These are phyloP conservation scores for Metarhizium guizhouense DNA, from an alignment of 2,329 filamentous ascomycete species.

Conservation along the genomic window DNA sequence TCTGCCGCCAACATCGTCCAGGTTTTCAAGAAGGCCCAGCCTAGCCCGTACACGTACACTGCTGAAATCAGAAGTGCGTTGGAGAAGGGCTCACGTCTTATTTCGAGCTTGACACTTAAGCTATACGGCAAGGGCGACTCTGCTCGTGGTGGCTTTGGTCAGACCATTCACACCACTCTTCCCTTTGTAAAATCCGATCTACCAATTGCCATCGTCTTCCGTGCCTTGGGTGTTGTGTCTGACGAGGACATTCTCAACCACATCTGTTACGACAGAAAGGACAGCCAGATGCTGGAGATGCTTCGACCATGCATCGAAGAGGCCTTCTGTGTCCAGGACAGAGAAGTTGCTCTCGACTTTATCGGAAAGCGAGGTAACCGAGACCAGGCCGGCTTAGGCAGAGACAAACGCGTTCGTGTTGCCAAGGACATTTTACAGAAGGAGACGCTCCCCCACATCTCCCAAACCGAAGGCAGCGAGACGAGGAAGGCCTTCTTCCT, in stretches of 20 bases:
- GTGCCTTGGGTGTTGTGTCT: slow-evolving; percentile 88
- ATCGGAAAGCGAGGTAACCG: slow-evolving; percentile 84
- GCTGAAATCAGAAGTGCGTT: slow-evolving; percentile 95
- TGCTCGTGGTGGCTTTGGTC: slow-evolving; percentile 67
- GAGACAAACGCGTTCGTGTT: slow-evolving; percentile 84
- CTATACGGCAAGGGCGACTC: slow-evolving; percentile 78
- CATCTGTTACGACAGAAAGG: slow-evolving; percentile 91
- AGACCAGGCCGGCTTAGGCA: slow-evolving; percentile 52
- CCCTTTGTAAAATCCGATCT: slow-evolving; percentile 93
- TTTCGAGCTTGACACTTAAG: slow-evolving; percentile 88
- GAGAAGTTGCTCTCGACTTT: slow-evolving; percentile 87
- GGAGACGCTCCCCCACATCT: slow-evolving; percentile 93
- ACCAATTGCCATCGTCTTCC: slow-evolving; percentile 90
- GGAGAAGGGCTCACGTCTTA: slow-evolving; percentile 89
- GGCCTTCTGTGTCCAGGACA: slow-evolving; percentile 90
- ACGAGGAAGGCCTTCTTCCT: slow-evolving; percentile 96
- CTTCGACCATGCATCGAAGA: slow-evolving; percentile 95
- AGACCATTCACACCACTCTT: slow-evolving; percentile 81
- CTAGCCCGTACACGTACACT: slow-evolving; percentile 85
- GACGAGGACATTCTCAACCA: slow-evolving; percentile 98
- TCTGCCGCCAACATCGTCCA: slow-evolving; percentile 98
- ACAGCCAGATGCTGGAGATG: slow-evolving; percentile 96
- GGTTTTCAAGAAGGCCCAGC: slow-evolving; percentile 93
- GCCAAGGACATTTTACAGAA: slow-evolving; percentile 94
- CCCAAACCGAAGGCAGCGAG: slow-evolving; percentile 87